Evolutionary conservation across 176 grass and related monocot genomes (phyloP), one percentile per base, ranked within the genome.

Genomic region (maize (Zea mays)): DNA sequence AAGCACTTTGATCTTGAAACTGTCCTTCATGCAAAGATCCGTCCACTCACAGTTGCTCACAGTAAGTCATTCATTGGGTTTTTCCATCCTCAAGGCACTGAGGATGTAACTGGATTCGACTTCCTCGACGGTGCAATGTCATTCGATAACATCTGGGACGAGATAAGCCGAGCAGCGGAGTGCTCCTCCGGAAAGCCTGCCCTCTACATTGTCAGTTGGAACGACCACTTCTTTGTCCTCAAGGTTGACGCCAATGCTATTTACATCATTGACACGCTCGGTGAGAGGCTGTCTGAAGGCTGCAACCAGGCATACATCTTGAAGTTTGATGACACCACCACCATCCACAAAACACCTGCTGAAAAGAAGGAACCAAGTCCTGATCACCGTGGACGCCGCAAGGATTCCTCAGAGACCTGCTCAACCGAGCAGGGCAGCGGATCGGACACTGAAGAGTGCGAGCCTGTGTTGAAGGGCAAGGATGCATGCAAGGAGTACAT

Each of bases 1-100:
- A 94, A 92, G 71, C 96, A 99, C 52, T 99, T 99, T 79, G 96
- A 99, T 75, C 96, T 99, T 78, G 96, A 99, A 39, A 99, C 96
- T 8, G 90, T 99, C 27, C 81, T 99, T 42, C 83, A 87, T 75
- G 90, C 90, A 27, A 92, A 93, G 78, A 92, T 99, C 47, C 83
- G 85, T 10, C 81, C 85, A 41, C 78, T 99, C 46, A 84, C 96
- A 82, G 90, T 95, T 47, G 63, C 74, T 14, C 73, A 80, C 20
- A 81, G 83, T 69, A 93, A 88, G 63, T 95, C 92, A 20, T 99
- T 99, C 17, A 77, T 99, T 78, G 96, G 96, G 1, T 99, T 95
- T 62, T 99, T 99, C 77, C 96, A 90, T 75, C 96, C 96, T 42
- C 90, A 99, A 74, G 88, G 81, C 47, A 71, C 61, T 34, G 85